Evolutionary conservation across 257 asterid genomes (phyloP), one percentile per base, ranked within the genome.

Genomic region (Gynochthodes officinalis): DNA sequence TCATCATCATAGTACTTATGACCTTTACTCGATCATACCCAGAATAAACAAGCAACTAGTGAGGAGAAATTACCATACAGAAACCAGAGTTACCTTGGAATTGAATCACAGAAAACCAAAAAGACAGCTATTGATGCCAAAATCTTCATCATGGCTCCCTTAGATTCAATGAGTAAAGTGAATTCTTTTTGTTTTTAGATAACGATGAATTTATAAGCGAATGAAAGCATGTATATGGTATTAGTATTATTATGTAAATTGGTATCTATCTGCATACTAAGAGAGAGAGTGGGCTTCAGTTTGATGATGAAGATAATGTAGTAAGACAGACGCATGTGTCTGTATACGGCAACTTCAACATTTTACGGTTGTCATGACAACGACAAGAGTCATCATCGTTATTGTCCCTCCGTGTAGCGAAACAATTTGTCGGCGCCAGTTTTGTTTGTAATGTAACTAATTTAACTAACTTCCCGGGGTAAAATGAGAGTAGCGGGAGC

Each of bases 11-110:
- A 55, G 25, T n/a, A 15, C 33, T 40, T 10, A 37, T 32, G 50
- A 11, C 3, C 8, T 65, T 30, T 5, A 30, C 30, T 30, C 44
- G 12, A 30, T 6, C 16, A 63, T n/a, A 61, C 4, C 35, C 55
- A 33, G 39, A 25, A 23, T 42, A 71, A 44, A 58, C 37, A 59
- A 59, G 48, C 75, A 43, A 48, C 28, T 7, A 30, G 27, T 67
- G 40, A 50, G 2, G 18, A 40, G 35, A 40, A 64, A 64, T 16
- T n/a, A n/a, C n/a, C n/a, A n/a, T 64, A 10, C 69, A 18, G 63
- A n/a, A 21, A 33, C 11, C 73, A 68, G 42, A 33, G 25, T 64
- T 74, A 74, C 78, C 78, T 66, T 37, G 62, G 69, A 18, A 67
- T 25, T 4, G 21, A 55, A 67, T 21, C 25, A 23, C 69, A n/a